Percentiles rank a stretch among this genome's conserved stretches.
Conservation (phyloP, 2,329 filamentous ascomycete species). For the Colletotrichum gigasporum region DNA sequence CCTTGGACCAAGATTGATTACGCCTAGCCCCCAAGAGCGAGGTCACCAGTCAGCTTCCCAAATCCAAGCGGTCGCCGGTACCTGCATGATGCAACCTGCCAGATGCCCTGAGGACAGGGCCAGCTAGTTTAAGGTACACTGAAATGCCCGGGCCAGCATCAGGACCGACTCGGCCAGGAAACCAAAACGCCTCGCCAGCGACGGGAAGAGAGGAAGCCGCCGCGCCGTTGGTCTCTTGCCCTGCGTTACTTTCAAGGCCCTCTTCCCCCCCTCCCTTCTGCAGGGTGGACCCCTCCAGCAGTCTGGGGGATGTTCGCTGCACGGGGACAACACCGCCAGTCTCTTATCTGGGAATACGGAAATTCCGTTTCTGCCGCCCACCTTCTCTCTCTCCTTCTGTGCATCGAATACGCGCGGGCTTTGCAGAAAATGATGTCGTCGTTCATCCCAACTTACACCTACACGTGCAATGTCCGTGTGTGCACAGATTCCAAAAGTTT, state of each 20-base stretch:
- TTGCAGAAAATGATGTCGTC: background rate
- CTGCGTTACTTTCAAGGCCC: background rate
- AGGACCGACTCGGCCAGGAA: background rate
- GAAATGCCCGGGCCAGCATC: too few relatives aligned
- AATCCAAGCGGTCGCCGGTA: too few relatives aligned
- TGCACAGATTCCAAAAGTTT: background rate
- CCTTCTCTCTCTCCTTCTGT: background rate
- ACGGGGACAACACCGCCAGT: background rate
- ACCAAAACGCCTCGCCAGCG: slow-evolving; percentile 10
- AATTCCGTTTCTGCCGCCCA: too few relatives aligned
- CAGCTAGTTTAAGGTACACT: too few relatives aligned
- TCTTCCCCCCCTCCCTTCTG: too few relatives aligned
- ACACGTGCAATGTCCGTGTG: background rate
- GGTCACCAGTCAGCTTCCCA: background rate
- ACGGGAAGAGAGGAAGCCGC: background rate
- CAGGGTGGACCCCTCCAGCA: background rate
- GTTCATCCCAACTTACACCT: too few relatives aligned
- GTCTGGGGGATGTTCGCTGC: background rate
- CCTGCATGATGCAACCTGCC: slow-evolving; percentile 1
- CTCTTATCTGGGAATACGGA: background rate
- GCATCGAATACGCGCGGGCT: background rate
- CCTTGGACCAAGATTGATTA: background rate
- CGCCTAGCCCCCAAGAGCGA: background rate
- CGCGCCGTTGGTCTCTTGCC: background rate
- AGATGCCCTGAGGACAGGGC: slow-evolving; percentile 1